Evolutionary conservation across 257 asterid genomes (phyloP).

Genomic region (Plectranthus barbatus): DNA sequence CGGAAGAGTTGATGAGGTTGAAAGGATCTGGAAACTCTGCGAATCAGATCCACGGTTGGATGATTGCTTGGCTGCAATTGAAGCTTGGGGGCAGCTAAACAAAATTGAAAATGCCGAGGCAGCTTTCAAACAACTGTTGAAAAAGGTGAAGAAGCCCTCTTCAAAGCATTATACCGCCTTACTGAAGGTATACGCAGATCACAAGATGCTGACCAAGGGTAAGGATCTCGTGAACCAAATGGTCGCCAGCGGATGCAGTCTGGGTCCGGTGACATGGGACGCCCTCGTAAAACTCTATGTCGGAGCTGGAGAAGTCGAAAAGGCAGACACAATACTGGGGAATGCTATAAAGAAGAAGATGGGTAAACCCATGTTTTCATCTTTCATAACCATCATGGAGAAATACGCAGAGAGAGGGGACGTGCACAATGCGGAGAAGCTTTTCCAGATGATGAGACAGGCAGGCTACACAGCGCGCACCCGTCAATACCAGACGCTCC

Average conservation of each 20-base stretch:
- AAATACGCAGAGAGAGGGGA: slow-evolving; percentile 55
- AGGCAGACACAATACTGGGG: slow-evolving; percentile 45
- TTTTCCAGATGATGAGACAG: slow-evolving; percentile 42
- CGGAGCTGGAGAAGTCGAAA: slow-evolving; percentile 62
- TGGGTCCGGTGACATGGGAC: slow-evolving; percentile 61
- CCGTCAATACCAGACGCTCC: slow-evolving; percentile 40
- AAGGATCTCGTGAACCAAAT: slow-evolving; percentile 67
- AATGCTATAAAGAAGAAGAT: slow-evolving; percentile 37
- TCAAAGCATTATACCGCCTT: slow-evolving; percentile 33
- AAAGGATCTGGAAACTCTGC: slow-evolving; percentile 58
- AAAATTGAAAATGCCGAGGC: slow-evolving; percentile 61
- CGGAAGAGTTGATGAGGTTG: slow-evolving; percentile 52
- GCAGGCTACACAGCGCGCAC: slow-evolving; percentile 38
- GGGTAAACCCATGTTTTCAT: slow-evolving; percentile 33
- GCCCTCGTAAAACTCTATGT: slow-evolving; percentile 62
- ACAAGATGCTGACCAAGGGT: slow-evolving; percentile 54
- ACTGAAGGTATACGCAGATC: slow-evolving; percentile 48
- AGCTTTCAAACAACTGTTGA: slow-evolving; percentile 35
- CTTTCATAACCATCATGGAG: slow-evolving; percentile 44
- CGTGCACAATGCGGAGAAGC: slow-evolving; percentile 58
- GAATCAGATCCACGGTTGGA: slow-evolving; percentile 32
- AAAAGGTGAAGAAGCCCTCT: slow-evolving; percentile 27
- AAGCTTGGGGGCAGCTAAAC: slow-evolving; percentile 66
- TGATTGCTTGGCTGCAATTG: slow-evolving; percentile 49
- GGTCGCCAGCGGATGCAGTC: slow-evolving; percentile 39